Percentiles rank a stretch among this genome's conserved stretches.
Evolutionary conservation across 176 grass and related monocot genomes (phyloP).

Genomic region (Zoysia pacifica): DNA sequence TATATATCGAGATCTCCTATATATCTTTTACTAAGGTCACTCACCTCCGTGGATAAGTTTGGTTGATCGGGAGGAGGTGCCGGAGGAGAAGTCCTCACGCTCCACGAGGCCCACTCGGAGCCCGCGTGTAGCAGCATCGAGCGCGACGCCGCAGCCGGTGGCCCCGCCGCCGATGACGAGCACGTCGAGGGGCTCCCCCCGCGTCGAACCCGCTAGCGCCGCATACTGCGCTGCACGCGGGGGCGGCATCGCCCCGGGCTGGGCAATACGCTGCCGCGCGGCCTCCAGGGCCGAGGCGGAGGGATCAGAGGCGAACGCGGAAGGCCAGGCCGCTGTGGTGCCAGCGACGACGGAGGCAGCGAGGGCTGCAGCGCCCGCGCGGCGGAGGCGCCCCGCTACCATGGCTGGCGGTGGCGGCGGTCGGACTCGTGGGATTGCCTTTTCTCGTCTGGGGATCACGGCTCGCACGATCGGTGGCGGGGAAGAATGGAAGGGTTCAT

Average conservation of each 20-base stretch:
- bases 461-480: neutral
- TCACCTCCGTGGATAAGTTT: slow-evolving; percentile 93
- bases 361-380: slow-evolving; percentile 54
- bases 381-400: slow-evolving; percentile 59
- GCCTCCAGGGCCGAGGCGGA: slow-evolving; percentile 39
- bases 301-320: slow-evolving; percentile 41
- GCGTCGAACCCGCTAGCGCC: slow-evolving; percentile 57
- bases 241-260: slow-evolving; percentile 47
- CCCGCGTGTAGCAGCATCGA: slow-evolving; percentile 81
- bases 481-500: neutral
- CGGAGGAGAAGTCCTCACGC: slow-evolving; percentile 95
- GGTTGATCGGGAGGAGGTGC: slow-evolving; percentile 90
- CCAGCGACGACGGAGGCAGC: slow-evolving; percentile 42
- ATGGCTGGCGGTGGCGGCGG: slow-evolving; percentile 19
- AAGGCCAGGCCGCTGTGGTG: slow-evolving; percentile 3
- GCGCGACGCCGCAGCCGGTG: slow-evolving; percentile 79
- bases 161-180: slow-evolving; percentile 83
- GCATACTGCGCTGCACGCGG: slow-evolving; percentile 60
- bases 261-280: slow-evolving; percentile 50
- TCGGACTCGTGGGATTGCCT: neutral
- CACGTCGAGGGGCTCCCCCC: slow-evolving; percentile 65
- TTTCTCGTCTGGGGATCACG: slow-evolving; percentile 5
- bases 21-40: neutral
- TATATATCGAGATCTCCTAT: neutral
- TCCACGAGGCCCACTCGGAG: slow-evolving; percentile 94